Evolutionary conservation across 2,329 filamentous ascomycete species (phyloP), one percentile per base, ranked within the genome.

Genomic region (Cercospora sp.): DNA sequence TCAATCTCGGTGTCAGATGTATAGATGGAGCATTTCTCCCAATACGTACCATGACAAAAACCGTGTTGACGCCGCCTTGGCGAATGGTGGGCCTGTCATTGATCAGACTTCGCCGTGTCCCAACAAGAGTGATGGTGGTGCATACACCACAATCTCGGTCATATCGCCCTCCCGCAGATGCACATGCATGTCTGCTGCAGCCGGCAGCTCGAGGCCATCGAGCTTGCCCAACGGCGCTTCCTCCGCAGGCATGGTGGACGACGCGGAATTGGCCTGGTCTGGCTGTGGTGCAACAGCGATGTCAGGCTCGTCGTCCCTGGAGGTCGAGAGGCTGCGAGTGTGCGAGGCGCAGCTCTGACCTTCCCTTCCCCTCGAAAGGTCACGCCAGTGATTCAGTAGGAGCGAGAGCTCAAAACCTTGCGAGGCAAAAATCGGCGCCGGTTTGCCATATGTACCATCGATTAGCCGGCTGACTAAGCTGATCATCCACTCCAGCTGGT

Each of bases 1-100:
- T 49, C 21, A 49, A 3, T 24, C 32, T 21, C 12, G 37, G 58
- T 26, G 18, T 67, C 16, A 58, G 62, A 28, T 1, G 32, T 5
- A 24, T 10, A 32, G 32, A 37, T 28, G 49, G 1, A 37, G 24
- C 10, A 12, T 24, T 49, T 10, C 55, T 53, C 8, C 16, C 5
- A n/a, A 30, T n/a, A n/a, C 80, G 74, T 78, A 84, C 82, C 83
- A 85, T 85, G 34, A 86, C 84, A 77, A 82, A 85, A 43, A 86
- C 84, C 34, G 82, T 84, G 75, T 85, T 83, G 69, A 84, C 83
- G 69, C 84, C 84, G 68, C 84, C 85, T 69, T 79, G 72, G 61
- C 84, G 80, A 72, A 86, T 84, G 24, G 82, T 84, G 4, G 82
- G 82, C 34, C 81, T 82, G 63, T 2, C 21, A 8, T 32, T 18